phyloP scores from a whole-genome alignment of 768 basidiomycete genomes.

The Xerocomus potaroensis region DNA sequence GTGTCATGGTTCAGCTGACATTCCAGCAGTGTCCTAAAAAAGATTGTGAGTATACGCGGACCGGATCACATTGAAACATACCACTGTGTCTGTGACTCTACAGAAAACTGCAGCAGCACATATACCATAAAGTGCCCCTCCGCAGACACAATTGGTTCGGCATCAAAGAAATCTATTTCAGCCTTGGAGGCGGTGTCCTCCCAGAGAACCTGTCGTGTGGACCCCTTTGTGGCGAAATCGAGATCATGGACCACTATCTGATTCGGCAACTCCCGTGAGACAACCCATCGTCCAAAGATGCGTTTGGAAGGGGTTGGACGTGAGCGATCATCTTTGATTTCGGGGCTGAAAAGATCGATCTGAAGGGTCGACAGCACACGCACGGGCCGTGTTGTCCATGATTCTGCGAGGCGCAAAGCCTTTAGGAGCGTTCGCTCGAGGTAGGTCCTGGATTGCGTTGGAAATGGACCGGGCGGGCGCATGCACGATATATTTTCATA shows the following conservation, averaged over 20 bases:
- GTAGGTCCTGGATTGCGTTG: not conserved
- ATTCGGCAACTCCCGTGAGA: not conserved
- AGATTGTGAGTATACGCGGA: too few relatives aligned
- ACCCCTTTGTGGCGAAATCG: not conserved
- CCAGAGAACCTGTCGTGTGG: not conserved
- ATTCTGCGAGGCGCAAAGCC: not conserved
- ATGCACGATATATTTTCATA: not conserved
- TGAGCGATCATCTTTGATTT: too few relatives aligned
- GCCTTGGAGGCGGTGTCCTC: accelerated
- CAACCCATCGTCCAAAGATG: slow-evolving; percentile 6
- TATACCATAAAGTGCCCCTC: not conserved
- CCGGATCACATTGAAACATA: too few relatives aligned
- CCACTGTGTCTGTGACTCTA: accelerated
- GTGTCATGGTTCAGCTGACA: slow-evolving; percentile 1
- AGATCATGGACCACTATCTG: not conserved
- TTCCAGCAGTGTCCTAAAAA: not conserved
- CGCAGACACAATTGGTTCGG: not conserved
- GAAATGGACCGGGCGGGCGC: not conserved
- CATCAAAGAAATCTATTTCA: not conserved
- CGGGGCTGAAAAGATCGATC: not conserved
- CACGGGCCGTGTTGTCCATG: slow-evolving; percentile 2
- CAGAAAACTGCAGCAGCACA: not conserved
- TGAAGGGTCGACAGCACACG: not conserved
- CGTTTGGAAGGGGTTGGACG: too few relatives aligned
- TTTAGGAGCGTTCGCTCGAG: slow-evolving; percentile 5